Conservation (phyloP, 2,329 filamentous ascomycete species). For the Penicillium freii region DNA sequence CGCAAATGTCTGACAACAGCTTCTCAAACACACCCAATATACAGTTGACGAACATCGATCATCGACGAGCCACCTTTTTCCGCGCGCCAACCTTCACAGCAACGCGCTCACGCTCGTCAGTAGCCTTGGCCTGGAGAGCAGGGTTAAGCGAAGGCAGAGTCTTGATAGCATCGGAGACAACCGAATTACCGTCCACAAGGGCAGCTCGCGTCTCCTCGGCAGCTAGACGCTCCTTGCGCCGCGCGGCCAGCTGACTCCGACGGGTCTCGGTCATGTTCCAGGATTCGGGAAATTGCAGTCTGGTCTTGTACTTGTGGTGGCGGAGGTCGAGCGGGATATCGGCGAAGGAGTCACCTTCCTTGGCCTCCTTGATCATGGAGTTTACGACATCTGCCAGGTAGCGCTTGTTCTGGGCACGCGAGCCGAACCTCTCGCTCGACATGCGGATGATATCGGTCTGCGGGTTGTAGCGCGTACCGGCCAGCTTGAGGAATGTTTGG, state of each 20-base stretch:
- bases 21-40: slow-evolving; percentile 26
- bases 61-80: slow-evolving; percentile 23
- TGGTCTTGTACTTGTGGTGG: slow-evolving; percentile 70
- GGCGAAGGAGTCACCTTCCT: slow-evolving; percentile 78
- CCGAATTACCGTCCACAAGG: slow-evolving; percentile 52
- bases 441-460: slow-evolving; percentile 79
- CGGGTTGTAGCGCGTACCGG: slow-evolving; percentile 83
- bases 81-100: slow-evolving; percentile 28
- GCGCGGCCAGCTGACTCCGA: slow-evolving; percentile 61
- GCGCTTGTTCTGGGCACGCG: slow-evolving; percentile 95
- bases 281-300: slow-evolving; percentile 71
- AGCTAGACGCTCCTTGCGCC: slow-evolving; percentile 53
- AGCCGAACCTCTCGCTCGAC: slow-evolving; percentile 83
- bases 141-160: slow-evolving; percentile 36
- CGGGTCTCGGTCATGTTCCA: slow-evolving; percentile 78
- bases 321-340: slow-evolving; percentile 87
- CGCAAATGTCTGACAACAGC: slow-evolving; percentile 32
- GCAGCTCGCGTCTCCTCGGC: slow-evolving; percentile 59
- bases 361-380: slow-evolving; percentile 70
- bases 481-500: slow-evolving; percentile 82
- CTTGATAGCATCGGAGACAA: slow-evolving; percentile 37
- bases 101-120: slow-evolving; percentile 28
- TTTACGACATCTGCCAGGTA: slow-evolving; percentile 78
- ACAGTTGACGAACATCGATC: slow-evolving; percentile 14
- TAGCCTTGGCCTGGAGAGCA: slow-evolving; percentile 24